Conservation (phyloP, 106 monocot species). For the Allium sativum region DNA sequence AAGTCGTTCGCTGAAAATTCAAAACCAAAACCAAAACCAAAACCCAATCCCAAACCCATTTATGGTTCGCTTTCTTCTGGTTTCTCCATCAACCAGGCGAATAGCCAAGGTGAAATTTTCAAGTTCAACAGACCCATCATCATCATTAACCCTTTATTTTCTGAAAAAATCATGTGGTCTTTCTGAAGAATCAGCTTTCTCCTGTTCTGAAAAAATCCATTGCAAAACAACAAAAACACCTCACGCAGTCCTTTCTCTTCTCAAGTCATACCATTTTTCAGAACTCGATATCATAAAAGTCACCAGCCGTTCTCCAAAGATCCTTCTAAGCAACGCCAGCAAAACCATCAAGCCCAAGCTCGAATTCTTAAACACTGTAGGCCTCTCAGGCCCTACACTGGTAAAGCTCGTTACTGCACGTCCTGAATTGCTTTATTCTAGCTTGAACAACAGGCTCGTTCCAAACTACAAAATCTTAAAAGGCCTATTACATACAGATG, state of each 20-base stretch:
- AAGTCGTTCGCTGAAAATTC: too few relatives aligned
- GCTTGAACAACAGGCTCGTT: slow-evolving; percentile 9
- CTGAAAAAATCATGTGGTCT: slow-evolving; percentile 26
- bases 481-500: slow-evolving; percentile 2
- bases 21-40: too few relatives aligned
- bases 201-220: slow-evolving; percentile 16
- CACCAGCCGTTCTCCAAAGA: slow-evolving; percentile 15
- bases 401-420: slow-evolving; percentile 1
- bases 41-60: too few relatives aligned
- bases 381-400: slow-evolving; percentile 15
- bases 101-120: not conserved
- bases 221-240: slow-evolving; percentile 21
- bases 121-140: not conserved
- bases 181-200: slow-evolving; percentile 14
- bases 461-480: slow-evolving; percentile 11
- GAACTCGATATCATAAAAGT: slow-evolving; percentile 19
- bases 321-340: slow-evolving; percentile 20
- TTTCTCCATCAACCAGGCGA: too few relatives aligned
- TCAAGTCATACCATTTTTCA: slow-evolving; percentile 26
- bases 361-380: slow-evolving; percentile 20
- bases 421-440: slow-evolving; percentile 10
- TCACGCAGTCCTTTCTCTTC: slow-evolving; percentile 20
- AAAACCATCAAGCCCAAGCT: slow-evolving; percentile 38
- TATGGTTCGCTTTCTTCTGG: too few relatives aligned
- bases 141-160: slow-evolving; percentile 19